Percentiles rank a stretch among this genome's conserved stretches.
Conservation (phyloP, 345 rosid genomes). For the Euphorbia lathyris region DNA sequence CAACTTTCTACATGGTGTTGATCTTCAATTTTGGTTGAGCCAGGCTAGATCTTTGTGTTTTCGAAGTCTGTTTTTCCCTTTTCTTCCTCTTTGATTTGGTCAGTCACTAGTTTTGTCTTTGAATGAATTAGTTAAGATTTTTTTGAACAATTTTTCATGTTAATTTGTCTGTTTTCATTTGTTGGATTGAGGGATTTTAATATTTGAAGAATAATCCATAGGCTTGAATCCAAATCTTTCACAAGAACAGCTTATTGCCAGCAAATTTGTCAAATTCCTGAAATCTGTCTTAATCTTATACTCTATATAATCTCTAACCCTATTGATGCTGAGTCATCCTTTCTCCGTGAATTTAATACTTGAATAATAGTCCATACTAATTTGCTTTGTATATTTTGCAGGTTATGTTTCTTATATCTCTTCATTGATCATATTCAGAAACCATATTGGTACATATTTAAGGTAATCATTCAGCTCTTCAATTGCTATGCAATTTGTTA, state of each 20-base stretch:
- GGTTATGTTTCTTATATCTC: slow-evolving; percentile 3
- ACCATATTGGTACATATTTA: not conserved
- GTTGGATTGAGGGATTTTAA: slow-evolving; percentile 5
- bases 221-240: slow-evolving; percentile 5
- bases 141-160: not conserved
- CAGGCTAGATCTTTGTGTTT: slow-evolving; percentile 10
- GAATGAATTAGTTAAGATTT: not conserved
- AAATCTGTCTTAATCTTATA: not conserved
- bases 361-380: not conserved
- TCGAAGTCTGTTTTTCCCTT: not conserved
- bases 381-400: slow-evolving; percentile 17
- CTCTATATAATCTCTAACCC: no score
- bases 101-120: not conserved
- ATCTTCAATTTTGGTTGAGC: slow-evolving; percentile 6
- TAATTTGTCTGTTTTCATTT: slow-evolving; percentile 5
- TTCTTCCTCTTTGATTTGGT: not conserved
- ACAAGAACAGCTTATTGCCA: not conserved
- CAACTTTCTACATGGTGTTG: no score
- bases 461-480: slow-evolving; percentile 13
- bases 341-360: not conserved
- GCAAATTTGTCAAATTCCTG: slow-evolving; percentile 4
- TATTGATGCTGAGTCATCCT: not conserved
- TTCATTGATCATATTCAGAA: not conserved
- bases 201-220: slow-evolving; percentile 1
- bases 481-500: not conserved